These are phyloP conservation scores for Gomphus bonarii DNA, from an alignment of 1,284 basidiomycete species.

Conservation along the genomic window DNA sequence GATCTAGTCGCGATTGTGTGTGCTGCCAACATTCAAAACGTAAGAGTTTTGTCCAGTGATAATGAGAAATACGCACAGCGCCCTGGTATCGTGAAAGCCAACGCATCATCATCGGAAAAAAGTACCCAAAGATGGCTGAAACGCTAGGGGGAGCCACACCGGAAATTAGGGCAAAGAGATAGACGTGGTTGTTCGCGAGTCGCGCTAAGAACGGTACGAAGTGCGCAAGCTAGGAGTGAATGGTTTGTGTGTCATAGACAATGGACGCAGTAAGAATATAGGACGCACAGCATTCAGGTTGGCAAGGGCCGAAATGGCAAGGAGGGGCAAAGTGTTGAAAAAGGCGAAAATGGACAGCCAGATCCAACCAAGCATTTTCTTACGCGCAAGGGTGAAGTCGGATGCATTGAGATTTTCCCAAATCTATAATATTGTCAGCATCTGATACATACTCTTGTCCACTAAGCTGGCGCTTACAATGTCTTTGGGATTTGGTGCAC, in stretches of 20 bases:
- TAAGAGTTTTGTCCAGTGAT: neutral
- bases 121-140: slow-evolving; percentile 82
- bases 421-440: slow-evolving; percentile 33
- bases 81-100: slow-evolving; percentile 78
- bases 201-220: slow-evolving; percentile 62
- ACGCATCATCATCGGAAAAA: slow-evolving; percentile 83
- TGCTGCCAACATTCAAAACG: slow-evolving; percentile 12
- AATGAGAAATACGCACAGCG: slow-evolving; percentile 31
- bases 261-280: neutral
- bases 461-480: slow-evolving; percentile 46
- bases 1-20: slow-evolving; percentile 73
- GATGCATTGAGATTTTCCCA: slow-evolving; percentile 83
- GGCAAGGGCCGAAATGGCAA: slow-evolving; percentile 72
- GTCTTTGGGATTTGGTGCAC: slow-evolving; percentile 82
- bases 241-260: neutral
- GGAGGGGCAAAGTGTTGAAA: slow-evolving; percentile 85
- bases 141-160: slow-evolving; percentile 84
- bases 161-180: slow-evolving; percentile 65
- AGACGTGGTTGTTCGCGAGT: slow-evolving; percentile 55
- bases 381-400: slow-evolving; percentile 52
- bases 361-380: slow-evolving; percentile 65
- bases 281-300: slow-evolving; percentile 61
- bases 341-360: slow-evolving; percentile 72
- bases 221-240: slow-evolving; percentile 35
- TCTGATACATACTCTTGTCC: neutral